These are phyloP conservation scores for Acacia pycnantha DNA, from an alignment of 331 rosid species.

Conservation along the genomic window DNA sequence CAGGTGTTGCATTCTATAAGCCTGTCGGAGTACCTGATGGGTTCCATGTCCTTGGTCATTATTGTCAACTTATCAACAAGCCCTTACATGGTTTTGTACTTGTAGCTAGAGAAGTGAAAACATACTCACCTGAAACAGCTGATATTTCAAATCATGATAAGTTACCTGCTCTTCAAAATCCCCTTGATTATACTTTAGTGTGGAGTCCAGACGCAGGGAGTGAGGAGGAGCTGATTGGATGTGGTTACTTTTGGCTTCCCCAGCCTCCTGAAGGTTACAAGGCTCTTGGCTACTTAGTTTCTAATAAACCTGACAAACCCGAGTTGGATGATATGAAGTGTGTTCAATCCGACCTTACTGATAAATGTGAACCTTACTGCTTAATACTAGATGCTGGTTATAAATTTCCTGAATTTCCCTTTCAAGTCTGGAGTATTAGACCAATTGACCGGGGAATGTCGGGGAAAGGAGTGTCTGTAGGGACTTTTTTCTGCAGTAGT, in stretches of 20 bases:
- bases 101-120: constrained; percentile 60
- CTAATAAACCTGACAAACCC: constrained; percentile 61
- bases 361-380: constrained; percentile 58
- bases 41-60: constrained; percentile 74
- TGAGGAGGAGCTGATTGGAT: constrained; percentile 35
- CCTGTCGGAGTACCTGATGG: constrained; percentile 73
- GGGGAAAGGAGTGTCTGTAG: constrained; percentile 69
- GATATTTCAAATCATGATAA: constrained; percentile 23
- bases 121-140: constrained; percentile 29
- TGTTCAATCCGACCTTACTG: constrained; percentile 68
- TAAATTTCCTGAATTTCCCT: constrained; percentile 35
- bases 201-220: constrained; percentile 63
- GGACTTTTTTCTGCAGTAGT: constrained; percentile 68
- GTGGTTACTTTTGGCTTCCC: constrained; percentile 82
- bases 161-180: constrained; percentile 56
- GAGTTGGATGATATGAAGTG: constrained; percentile 69
- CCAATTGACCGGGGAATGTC: constrained; percentile 71
- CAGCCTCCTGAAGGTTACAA: constrained; percentile 77
- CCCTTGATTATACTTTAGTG: constrained; percentile 66
- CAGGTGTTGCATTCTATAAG: constrained; percentile 59
- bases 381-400: constrained; percentile 38
- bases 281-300: constrained; percentile 73
- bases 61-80: constrained; percentile 58
- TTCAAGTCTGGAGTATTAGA: constrained; percentile 60
- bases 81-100: constrained; percentile 73